Evolutionary conservation across 2,329 filamentous ascomycete genomes (phyloP).

Genomic region (Ophiostoma australiae): DNA sequence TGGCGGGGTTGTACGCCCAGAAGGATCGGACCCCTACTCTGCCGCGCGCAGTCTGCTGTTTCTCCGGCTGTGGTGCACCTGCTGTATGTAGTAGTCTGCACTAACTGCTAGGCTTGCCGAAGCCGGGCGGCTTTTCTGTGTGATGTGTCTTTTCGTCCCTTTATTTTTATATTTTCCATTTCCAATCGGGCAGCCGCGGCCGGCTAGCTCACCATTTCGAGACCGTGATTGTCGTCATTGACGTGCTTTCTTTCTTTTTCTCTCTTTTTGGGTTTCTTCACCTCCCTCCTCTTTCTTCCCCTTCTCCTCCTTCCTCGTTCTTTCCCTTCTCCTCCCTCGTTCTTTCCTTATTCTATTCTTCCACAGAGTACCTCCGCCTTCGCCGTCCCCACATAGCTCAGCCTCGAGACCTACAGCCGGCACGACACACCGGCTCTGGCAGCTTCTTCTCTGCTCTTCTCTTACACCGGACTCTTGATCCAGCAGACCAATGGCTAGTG

Average conservation of each 20-base stretch:
- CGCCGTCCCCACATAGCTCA: too few relatives aligned
- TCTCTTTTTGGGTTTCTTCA: background rate
- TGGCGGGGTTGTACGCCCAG: background rate
- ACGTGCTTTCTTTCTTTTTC: background rate
- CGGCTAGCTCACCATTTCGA: background rate
- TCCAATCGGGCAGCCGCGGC: background rate
- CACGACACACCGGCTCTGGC: background rate
- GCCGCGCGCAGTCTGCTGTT: background rate
- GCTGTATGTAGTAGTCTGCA: background rate
- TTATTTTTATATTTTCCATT: background rate
- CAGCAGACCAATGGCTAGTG: background rate
- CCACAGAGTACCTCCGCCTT: background rate
- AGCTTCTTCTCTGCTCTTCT: background rate
- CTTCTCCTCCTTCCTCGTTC: background rate
- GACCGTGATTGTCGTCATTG: slow-evolving; percentile 2
- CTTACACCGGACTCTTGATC: background rate
- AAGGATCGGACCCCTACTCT: background rate
- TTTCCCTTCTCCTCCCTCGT: background rate
- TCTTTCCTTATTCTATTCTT: too few relatives aligned
- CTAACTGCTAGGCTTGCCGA: slow-evolving; percentile 11
- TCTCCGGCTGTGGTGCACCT: background rate
- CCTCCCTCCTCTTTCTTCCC: background rate
- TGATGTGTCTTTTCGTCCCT: background rate
- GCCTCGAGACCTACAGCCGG: background rate
- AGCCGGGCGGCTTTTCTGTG: background rate